Evolutionary conservation across 2,329 filamentous ascomycete genomes (phyloP).

Genomic region (Penicillium verrucosum): DNA sequence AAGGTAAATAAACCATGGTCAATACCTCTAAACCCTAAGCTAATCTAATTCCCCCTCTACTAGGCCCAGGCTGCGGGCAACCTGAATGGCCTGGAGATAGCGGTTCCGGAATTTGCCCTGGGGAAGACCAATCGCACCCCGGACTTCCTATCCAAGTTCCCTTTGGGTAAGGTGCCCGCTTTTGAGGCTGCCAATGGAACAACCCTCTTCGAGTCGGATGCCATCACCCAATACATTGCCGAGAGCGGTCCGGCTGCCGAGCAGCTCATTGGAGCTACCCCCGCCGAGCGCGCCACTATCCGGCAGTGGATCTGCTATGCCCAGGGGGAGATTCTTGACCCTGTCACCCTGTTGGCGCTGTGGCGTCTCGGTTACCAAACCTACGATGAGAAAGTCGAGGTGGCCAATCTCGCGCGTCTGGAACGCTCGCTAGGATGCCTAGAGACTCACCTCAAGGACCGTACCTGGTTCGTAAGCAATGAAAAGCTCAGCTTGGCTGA

Average conservation of each 20-base stretch:
- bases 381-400: constrained; percentile 25
- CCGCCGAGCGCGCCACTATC: constrained; percentile 43
- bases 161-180: constrained; percentile 52
- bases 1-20: constrained; percentile 12
- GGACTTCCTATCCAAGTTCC: constrained; percentile 52
- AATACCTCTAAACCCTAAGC: not conserved
- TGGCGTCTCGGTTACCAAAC: constrained; percentile 20
- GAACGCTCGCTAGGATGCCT: constrained; percentile 20
- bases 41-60: not conserved
- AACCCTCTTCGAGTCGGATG: constrained; percentile 45
- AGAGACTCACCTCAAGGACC: constrained; percentile 21
- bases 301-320: constrained; percentile 48
- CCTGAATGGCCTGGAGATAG: constrained; percentile 37
- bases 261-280: constrained; percentile 47
- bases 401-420: constrained; percentile 14
- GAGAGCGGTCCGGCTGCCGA: constrained; percentile 44
- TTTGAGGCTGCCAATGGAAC: constrained; percentile 50
- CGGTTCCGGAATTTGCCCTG: constrained; percentile 40
- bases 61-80: constrained; percentile 32
- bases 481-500: constrained; percentile 29
- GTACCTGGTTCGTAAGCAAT: constrained; percentile 21
- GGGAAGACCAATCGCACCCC: constrained; percentile 44
- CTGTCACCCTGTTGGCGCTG: constrained; percentile 17
- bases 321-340: constrained; percentile 30
- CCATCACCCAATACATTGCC: constrained; percentile 50